phyloP scores from a whole-genome alignment of 176 grass and related monocot species.

The Oryza coarctata region DNA sequence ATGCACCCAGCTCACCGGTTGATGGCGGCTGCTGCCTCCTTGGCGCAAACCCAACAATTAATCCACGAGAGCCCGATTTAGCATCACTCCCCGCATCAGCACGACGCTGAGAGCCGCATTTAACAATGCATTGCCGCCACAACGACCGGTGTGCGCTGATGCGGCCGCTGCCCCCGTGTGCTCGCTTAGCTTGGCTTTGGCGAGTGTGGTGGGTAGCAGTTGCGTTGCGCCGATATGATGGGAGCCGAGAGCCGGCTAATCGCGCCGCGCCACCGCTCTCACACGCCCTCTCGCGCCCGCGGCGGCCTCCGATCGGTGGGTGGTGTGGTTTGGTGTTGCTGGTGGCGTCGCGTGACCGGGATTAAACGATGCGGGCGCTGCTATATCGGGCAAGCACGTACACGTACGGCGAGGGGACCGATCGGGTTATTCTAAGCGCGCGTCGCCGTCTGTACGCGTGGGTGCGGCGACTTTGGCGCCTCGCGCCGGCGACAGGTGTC shows the following conservation, averaged over 20 bases:
- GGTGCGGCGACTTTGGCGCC: slow-evolving; percentile 47
- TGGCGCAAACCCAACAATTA: neutral
- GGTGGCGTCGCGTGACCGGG: neutral
- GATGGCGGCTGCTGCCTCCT: neutral
- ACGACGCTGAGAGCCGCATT: neutral
- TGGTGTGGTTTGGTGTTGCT: neutral
- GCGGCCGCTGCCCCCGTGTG: too few species aligned
- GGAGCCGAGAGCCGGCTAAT: neutral
- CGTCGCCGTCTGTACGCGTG: slow-evolving; percentile 35
- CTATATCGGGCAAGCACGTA: slow-evolving; percentile 49
- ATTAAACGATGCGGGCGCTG: slow-evolving; percentile 23
- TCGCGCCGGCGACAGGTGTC: slow-evolving; percentile 52
- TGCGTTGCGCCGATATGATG: neutral
- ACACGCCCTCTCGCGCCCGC: neutral
- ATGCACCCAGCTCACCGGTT: neutral
- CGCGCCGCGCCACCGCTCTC: neutral
- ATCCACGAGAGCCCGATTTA: neutral
- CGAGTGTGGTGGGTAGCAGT: too few species aligned
- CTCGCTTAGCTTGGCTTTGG: too few species aligned
- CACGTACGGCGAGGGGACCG: neutral
- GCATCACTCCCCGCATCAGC: neutral
- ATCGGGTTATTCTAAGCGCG: slow-evolving; percentile 40
- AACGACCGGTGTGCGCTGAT: neutral
- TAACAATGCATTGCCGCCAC: neutral
- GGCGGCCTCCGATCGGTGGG: neutral